Percentiles rank a stretch among this genome's conserved stretches.
phyloP scores from a whole-genome alignment of 164 flowering plant species.

The Stephania japonica region DNA sequence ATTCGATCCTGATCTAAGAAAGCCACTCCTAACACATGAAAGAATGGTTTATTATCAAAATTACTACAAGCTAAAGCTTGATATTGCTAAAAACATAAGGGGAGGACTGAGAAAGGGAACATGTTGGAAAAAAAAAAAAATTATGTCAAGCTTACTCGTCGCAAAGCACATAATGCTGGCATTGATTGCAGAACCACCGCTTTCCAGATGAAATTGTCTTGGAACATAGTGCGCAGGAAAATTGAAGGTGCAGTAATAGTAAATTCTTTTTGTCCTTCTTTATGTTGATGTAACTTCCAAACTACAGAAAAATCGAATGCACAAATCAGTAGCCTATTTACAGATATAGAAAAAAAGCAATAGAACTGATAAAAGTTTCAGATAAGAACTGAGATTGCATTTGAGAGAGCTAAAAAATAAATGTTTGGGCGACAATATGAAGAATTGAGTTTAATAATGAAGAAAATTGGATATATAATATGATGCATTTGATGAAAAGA shows the following conservation, averaged over 20 bases:
- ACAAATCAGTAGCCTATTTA: background rate
- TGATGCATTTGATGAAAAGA: too few relatives aligned
- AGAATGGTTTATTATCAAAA: too few relatives aligned
- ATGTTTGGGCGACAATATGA: background rate
- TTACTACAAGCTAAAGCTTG: too few relatives aligned
- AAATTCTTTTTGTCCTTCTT: constrained; percentile 80
- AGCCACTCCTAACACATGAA: too few relatives aligned
- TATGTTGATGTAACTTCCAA: constrained; percentile 75
- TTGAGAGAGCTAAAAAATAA: background rate
- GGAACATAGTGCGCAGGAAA: constrained; percentile 79
- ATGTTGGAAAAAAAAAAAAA: background rate
- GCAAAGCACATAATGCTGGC: constrained; percentile 87
- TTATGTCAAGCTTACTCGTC: constrained; percentile 50
- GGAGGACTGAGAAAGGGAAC: too few relatives aligned
- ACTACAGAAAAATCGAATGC: constrained; percentile 34
- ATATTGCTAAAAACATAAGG: too few relatives aligned
- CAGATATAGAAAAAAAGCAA: too few relatives aligned
- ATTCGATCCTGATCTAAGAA: too few relatives aligned
- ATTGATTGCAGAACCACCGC: constrained; percentile 83
- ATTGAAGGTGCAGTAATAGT: constrained; percentile 93
- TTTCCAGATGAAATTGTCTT: constrained; percentile 66
- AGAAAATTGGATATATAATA: too few relatives aligned
- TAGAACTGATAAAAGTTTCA: background rate
- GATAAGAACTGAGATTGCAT: background rate
- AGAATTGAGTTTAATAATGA: too few relatives aligned